Evolutionary conservation across 2,329 filamentous ascomycete genomes (phyloP).

Genomic region (Verticillium klebahnii): DNA sequence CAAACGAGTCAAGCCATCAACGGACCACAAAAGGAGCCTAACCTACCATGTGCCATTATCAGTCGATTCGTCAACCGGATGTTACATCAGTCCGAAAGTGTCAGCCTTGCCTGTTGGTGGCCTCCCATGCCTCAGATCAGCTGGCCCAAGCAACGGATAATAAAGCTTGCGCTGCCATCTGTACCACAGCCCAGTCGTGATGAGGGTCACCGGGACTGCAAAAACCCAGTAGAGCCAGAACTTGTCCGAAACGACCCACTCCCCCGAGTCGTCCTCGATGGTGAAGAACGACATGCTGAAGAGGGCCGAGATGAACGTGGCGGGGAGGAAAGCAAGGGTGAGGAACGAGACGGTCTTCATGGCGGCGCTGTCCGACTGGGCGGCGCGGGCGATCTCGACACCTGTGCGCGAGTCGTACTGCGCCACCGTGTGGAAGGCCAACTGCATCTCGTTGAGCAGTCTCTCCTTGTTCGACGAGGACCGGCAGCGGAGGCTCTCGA

Average conservation of each 20-base stretch:
- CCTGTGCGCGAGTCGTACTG: slow-evolving; percentile 33
- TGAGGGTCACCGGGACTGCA: slow-evolving; percentile 21
- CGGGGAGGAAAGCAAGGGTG: slow-evolving; percentile 43
- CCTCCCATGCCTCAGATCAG: not conserved
- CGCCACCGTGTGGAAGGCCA: slow-evolving; percentile 39
- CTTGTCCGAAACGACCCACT: slow-evolving; percentile 22
- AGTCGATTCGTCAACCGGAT: no score
- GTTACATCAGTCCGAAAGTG: no score
- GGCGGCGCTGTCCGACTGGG: slow-evolving; percentile 40
- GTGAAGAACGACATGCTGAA: slow-evolving; percentile 42
- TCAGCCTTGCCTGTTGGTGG: no score
- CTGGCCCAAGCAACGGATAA: not conserved
- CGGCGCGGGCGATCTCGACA: slow-evolving; percentile 32
- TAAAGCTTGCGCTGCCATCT: not conserved
- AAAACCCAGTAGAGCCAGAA: slow-evolving; percentile 33
- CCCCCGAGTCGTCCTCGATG: slow-evolving; percentile 1
- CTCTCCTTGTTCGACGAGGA: slow-evolving; percentile 35
- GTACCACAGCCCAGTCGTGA: slow-evolving; percentile 17
- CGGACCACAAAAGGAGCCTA: no score
- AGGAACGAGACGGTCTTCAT: slow-evolving; percentile 48
- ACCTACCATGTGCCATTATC: no score
- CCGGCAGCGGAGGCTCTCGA: slow-evolving; percentile 28
- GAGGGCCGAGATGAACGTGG: slow-evolving; percentile 44
- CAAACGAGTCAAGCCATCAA: no score
- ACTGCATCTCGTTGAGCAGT: slow-evolving; percentile 51